Base-by-base conservation (phyloP, 192 early-diverging fungal species). In the Endogone sp. region DNA sequence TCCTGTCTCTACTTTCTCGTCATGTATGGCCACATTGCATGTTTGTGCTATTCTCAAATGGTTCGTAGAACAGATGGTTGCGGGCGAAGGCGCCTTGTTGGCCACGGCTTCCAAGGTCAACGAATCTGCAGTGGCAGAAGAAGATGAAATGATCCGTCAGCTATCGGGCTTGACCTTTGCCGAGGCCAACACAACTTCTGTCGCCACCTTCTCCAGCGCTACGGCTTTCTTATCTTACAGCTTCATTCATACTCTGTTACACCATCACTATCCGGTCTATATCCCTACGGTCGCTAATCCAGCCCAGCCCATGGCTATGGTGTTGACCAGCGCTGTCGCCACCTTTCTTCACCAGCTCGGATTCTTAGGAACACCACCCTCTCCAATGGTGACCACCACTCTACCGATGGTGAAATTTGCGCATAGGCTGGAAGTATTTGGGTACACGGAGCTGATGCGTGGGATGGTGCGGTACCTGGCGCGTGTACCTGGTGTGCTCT, bases 381-480 rank as follows among this genome's bases (percentile, higher is more conserved):
- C 9, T 4, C 56, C 65, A 8, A 55, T 58, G 31, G 65, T 56
- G 24, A 28, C 59, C 22, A 67, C 65, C 3, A 67, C 65, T 16
- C 3, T 67, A 13, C 56, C 56, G 13, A 67, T 67, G 65, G 65
- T 67, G 8, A 30, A 44, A 3, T 67, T 67, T 67, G 55, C 65
- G 0, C 56, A 67, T 30, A 67, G 29, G 10, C 30, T 67, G 55
- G 65, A 67, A n/a, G 65, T 67, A 2, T 67, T 58, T 57, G 65
- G 65, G 24, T 67, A 57, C 55, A 67, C 65, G n/a, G 22, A 22
- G 8, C 31, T 58, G 25, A 58, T 54, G 10, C 20, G 31, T 54
- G 49, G 49, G 24, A 32, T 67, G 31, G 65, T 58, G 4, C 59
- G 56, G 1, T 58, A 58, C 29, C 25, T 67, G 26, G 59, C 56